phyloP scores from a whole-genome alignment of 2,329 filamentous ascomycete species.

The Colletotrichum tropicicola region DNA sequence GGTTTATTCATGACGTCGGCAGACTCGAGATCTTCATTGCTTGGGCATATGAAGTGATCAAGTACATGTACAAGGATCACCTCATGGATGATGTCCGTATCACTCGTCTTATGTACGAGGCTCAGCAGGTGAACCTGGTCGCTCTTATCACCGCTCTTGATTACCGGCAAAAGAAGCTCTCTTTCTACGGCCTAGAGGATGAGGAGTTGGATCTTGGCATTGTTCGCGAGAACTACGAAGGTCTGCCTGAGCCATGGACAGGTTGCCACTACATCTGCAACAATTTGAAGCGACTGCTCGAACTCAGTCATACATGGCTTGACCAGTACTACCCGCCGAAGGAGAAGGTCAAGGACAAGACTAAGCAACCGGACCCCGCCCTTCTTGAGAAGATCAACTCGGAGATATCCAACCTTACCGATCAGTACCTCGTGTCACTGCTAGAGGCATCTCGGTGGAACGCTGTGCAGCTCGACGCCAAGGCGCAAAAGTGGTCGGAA shows the following conservation, averaged over 20 bases:
- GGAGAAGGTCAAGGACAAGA: constrained; percentile 40
- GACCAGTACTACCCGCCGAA: constrained; percentile 51
- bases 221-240: constrained; percentile 69
- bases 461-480: constrained; percentile 52
- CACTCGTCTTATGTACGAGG: constrained; percentile 72
- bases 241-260: constrained; percentile 86
- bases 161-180: constrained; percentile 77
- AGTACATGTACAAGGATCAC: constrained; percentile 73
- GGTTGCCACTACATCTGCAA: constrained; percentile 71
- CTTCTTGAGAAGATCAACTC: constrained; percentile 56
- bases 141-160: constrained; percentile 73
- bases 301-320: constrained; percentile 66
- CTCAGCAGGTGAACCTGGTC: constrained; percentile 71
- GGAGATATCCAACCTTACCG: constrained; percentile 60
- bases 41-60: constrained; percentile 81
- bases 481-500: constrained; percentile 51
- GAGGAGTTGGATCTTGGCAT: constrained; percentile 75
- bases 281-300: constrained; percentile 67
- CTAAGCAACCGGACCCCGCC: constrained; percentile 45
- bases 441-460: constrained; percentile 63
- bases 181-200: constrained; percentile 75
- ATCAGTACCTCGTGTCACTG: constrained; percentile 63
- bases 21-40: constrained; percentile 79
- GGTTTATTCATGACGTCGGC: constrained; percentile 82
- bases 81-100: constrained; percentile 63